Evolutionary conservation across 1,284 basidiomycete genomes (phyloP), one percentile per base, ranked within the genome.

Genomic region (Vanrija pseudolonga): DNA sequence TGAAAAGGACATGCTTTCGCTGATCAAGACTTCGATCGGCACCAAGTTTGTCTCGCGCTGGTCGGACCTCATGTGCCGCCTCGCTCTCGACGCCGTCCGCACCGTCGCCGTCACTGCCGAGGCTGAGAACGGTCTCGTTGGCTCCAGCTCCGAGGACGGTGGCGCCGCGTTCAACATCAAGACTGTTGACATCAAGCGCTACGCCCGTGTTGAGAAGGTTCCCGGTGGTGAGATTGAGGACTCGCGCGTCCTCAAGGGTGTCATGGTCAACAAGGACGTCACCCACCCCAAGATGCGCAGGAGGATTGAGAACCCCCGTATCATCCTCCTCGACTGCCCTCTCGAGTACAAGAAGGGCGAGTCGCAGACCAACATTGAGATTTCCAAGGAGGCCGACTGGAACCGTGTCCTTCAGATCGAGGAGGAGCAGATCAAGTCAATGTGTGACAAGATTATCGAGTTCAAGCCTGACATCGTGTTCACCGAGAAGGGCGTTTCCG

Each of bases 291-390:
- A 91, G 71, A 98, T 98, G 95, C 82, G 94, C 57, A 78, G 95
- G 58, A 80, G 91, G 64, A 98, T 98, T 74, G 84, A 83, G 62
- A 90, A 92, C 67, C 96, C 95, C 6, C 80, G 94, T 20, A 89
- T 98, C 59, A 80, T 98, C 28, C 78, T 98, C 45, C 81, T 98
- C 53, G 95, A 98, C 77, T 98, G 94, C 77, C 92, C 95, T 17
- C 79, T 98, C 53, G 96, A 99, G 79, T 98, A 98, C 81, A 98
- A 98, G 80, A 98, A 98, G 82, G 95, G 95, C 43, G 96, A 98
- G 80, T 87, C 84, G 60, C 95, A 98, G 78, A 98, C 96, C 60
- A 97, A 98, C 77, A 98, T 98, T 80, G 95, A 98, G 79, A 93
- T 98, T 66, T 87, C 87, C 36, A 91, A 90, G 76, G 94, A 96